Conservation (phyloP, 106 monocot species). For the Dendrobium chrysotoxum region DNA sequence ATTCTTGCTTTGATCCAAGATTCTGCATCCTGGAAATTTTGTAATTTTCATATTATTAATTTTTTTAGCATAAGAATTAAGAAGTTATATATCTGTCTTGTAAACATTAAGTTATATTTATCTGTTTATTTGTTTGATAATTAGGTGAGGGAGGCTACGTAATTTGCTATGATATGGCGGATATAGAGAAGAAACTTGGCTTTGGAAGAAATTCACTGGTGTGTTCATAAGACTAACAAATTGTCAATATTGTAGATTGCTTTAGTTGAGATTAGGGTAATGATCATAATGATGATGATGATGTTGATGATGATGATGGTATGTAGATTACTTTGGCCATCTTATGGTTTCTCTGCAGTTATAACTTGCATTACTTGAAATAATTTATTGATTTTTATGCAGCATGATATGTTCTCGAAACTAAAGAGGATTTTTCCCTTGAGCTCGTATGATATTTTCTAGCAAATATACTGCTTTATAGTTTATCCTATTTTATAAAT, state of each 20-base stretch:
- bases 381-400: not conserved
- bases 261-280: not conserved
- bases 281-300: not conserved
- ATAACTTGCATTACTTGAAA: not conserved
- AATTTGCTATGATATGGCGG: slow-evolving; percentile 80
- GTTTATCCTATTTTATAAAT: no score
- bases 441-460: no score
- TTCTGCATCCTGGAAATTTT: not conserved
- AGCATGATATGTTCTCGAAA: no score
- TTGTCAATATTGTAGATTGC: not conserved
- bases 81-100: not conserved
- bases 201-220: slow-evolving; percentile 90
- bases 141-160: slow-evolving; percentile 76
- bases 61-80: not conserved
- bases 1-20: not conserved
- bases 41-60: not conserved
- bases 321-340: not conserved
- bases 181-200: slow-evolving; percentile 81
- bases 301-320: not conserved
- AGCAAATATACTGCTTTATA: no score
- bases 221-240: slow-evolving; percentile 14
- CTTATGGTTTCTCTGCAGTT: not conserved
- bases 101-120: not conserved
- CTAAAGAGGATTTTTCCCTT: no score
- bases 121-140: slow-evolving; percentile 8